Conservation (phyloP, 73 alveolate species). For the Blepharisma japonicum region DNA sequence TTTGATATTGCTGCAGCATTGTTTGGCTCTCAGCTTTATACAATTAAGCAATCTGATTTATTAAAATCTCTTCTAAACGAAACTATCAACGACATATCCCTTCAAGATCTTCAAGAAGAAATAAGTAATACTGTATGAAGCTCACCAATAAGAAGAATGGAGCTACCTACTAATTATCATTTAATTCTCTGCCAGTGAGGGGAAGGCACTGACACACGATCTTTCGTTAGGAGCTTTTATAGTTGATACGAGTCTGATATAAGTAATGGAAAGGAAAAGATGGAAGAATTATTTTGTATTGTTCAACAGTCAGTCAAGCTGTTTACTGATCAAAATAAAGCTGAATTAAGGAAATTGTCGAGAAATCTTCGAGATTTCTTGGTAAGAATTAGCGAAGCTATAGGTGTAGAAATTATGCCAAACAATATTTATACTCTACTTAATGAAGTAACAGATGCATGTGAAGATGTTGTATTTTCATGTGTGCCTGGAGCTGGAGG, state of each 20-base stretch:
- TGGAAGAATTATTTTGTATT: slow-evolving; percentile 14
- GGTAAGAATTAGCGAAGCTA: not conserved
- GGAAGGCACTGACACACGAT: slow-evolving; percentile 36
- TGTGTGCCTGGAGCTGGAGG: slow-evolving; percentile 53
- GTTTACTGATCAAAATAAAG: not conserved
- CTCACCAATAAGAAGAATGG: too few relatives aligned
- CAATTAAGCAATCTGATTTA: not conserved
- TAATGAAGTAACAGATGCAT: not conserved
- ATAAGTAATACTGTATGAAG: too few relatives aligned
- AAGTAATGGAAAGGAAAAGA: not conserved
- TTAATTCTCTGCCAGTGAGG: not conserved
- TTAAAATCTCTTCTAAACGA: not conserved
- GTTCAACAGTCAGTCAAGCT: not conserved
- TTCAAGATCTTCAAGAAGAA: too few relatives aligned
- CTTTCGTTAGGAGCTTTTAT: slow-evolving; percentile 31
- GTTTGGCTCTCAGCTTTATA: slow-evolving; percentile 4
- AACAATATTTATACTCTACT: slow-evolving; percentile 10
- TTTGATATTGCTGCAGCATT: slow-evolving; percentile 45
- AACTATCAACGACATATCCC: too few relatives aligned
- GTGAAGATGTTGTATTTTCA: slow-evolving; percentile 24
- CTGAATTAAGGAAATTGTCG: slow-evolving; percentile 7
- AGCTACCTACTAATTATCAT: not conserved
- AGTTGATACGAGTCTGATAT: slow-evolving; percentile 18
- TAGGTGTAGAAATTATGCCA: slow-evolving; percentile 42
- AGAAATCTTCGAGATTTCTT: slow-evolving; percentile 24